Conservation (phyloP, 1,284 basidiomycete species). For the Trametes versicolor region DNA sequence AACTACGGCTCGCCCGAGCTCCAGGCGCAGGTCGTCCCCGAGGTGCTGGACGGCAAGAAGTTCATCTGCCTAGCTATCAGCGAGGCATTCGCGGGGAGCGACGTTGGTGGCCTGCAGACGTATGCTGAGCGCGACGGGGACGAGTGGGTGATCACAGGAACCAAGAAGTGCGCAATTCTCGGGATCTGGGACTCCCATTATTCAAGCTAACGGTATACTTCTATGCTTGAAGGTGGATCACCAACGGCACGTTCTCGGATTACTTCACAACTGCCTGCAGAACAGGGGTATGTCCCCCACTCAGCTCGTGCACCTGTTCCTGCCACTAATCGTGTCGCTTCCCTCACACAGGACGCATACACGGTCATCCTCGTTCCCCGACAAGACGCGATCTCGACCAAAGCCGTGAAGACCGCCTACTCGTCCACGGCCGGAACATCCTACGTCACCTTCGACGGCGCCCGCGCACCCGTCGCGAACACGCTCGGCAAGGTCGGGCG, state of each 20-base stretch:
- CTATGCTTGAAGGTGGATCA: conserved; percentile 94
- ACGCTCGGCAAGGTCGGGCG: conserved; percentile 88
- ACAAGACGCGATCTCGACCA: conserved; percentile 86
- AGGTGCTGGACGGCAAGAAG: conserved; percentile 84
- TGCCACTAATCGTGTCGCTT: neutral
- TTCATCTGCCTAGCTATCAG: conserved; percentile 79
- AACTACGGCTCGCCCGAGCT: conserved; percentile 88
- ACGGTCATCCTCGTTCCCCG: conserved; percentile 90
- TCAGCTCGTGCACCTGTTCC: neutral
- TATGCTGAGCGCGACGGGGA: conserved; percentile 87
- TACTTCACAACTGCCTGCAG: conserved; percentile 84
- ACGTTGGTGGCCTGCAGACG: conserved; percentile 87
- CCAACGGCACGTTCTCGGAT: conserved; percentile 86
- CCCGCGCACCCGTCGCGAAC: conserved; percentile 87
- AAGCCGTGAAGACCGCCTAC: conserved; percentile 92
- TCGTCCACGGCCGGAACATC: conserved; percentile 89
- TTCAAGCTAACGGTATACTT: neutral
- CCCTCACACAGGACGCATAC: conserved; percentile 69
- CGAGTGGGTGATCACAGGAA: conserved; percentile 88
- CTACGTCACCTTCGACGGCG: conserved; percentile 92
- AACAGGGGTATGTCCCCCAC: conserved; percentile 58
- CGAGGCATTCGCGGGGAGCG: conserved; percentile 92
- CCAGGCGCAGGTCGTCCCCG: conserved; percentile 71
- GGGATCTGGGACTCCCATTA: neutral
- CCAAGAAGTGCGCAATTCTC: conserved; percentile 69